These are phyloP conservation scores for Salix caprea DNA, from an alignment of 345 rosid genomes.

Conservation along the genomic window DNA sequence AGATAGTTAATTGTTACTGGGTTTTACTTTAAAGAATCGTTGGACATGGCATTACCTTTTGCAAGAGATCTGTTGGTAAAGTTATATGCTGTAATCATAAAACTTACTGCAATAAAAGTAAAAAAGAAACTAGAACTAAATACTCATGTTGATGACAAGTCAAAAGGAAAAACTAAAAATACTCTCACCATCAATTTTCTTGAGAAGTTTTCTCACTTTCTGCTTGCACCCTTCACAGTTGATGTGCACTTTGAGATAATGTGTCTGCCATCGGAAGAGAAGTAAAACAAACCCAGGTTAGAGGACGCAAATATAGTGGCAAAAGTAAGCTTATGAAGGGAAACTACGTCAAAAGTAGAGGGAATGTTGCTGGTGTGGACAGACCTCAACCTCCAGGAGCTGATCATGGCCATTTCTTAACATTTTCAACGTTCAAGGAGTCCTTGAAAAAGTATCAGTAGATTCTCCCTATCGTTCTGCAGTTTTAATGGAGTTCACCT, in stretches of 20 bases:
- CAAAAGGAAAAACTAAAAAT: background rate
- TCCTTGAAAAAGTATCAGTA: background rate
- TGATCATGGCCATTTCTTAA: conserved; percentile 28
- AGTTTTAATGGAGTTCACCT: background rate
- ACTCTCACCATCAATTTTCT: conserved; percentile 61
- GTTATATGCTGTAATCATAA: too few relatives aligned
- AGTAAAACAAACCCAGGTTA: background rate
- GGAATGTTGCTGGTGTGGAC: background rate
- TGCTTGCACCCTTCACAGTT: conserved; percentile 72
- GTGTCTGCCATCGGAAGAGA: conserved; percentile 32
- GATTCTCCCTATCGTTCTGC: background rate
- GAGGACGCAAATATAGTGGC: background rate
- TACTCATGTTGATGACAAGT: background rate
- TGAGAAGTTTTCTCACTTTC: conserved; percentile 62
- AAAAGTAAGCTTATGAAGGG: background rate
- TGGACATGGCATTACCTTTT: too few relatives aligned
- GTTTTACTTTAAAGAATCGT: too few relatives aligned
- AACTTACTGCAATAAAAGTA: background rate
- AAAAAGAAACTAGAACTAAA: background rate
- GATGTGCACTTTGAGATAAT: conserved; percentile 57
- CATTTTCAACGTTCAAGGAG: conserved; percentile 23
- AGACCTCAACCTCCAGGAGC: conserved; percentile 39
- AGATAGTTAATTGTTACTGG: too few relatives aligned
- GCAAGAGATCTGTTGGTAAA: too few relatives aligned
- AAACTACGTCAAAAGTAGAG: background rate